Base-by-base conservation (phyloP, 177 flowering plant genomes). In the Vitis hybrid region DNA sequence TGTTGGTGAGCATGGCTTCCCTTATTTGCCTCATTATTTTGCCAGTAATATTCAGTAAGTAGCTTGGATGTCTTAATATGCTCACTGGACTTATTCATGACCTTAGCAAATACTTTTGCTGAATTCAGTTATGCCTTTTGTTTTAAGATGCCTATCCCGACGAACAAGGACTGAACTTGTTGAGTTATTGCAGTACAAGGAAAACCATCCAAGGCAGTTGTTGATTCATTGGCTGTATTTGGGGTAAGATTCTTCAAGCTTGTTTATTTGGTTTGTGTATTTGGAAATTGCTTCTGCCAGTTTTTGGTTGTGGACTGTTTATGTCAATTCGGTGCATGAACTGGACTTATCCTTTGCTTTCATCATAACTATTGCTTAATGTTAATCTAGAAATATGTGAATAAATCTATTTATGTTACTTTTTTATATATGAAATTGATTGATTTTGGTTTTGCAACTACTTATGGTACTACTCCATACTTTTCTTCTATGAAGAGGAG, bases 1-100 rank as follows among this genome's bases (percentile, higher is more conserved):
- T 96, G 58, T 84, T 96, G 90, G 98, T 96, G 78, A 93, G 99
- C 91, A 81, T 94, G 91, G 97, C 97, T 76, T 96, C 98, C 13
- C 90, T 96, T 64, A 78, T 96, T 75, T 96, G 98, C 83, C 78
- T 96, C 72, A 87, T 90, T 71, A 62, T 92, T 68, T 79, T 92
- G 85, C 98, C 98, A 26, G 66, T 92, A 49, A 83, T 96, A 55
- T 88, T 91, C 52, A 72, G 99, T 94, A 78, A 94, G 97, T 86
- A 45, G 65, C 67, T 69, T 49, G 40, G 34, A 19, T 45, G 45
- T 60, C 30, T 52, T 17, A 67, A 2, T 57, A 56, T 30, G 13
- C 51, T 51, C n/a, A 5, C 32, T 12, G 14, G 2, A 8, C 30
- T 40, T 18, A 0, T 54, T 17, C 19, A 1, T 63, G 19, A 48